Conservation (phyloP, 352 stramenopile genomes). For the Plasmopara muralis region DNA sequence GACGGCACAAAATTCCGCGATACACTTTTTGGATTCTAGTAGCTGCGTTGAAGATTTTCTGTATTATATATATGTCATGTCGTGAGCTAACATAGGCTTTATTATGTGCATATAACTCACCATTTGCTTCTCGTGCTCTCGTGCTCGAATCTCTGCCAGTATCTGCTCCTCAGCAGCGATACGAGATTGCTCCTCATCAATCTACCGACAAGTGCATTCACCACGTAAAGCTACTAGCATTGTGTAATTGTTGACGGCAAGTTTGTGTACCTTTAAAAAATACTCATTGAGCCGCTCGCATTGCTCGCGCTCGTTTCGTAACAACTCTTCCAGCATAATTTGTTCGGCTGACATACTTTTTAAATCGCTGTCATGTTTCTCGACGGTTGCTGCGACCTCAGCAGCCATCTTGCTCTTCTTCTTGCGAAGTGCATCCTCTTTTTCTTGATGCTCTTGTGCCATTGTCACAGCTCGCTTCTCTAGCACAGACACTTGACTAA, state of each 20-base stretch:
- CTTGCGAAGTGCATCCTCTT: slow-evolving; percentile 72
- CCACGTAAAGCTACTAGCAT: neutral
- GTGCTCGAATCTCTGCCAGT: slow-evolving; percentile 57
- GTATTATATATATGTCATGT: neutral
- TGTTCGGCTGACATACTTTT: slow-evolving; percentile 49
- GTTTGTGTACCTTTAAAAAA: slow-evolving; percentile 55
- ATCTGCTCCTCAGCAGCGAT: slow-evolving; percentile 76
- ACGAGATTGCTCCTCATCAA: slow-evolving; percentile 81
- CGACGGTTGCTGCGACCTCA: slow-evolving; percentile 61
- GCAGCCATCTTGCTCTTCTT: slow-evolving; percentile 74
- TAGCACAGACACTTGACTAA: slow-evolving; percentile 48
- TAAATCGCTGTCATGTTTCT: slow-evolving; percentile 80
- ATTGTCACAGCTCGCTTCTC: slow-evolving; percentile 56
- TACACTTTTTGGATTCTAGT: slow-evolving; percentile 82
- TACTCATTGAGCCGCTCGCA: slow-evolving; percentile 74
- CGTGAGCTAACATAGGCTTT: neutral
- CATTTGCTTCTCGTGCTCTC: slow-evolving; percentile 70
- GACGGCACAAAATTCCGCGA: slow-evolving; percentile 51
- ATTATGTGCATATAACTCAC: slow-evolving; percentile 22
- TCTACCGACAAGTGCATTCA: slow-evolving; percentile 21
- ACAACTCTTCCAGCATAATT: slow-evolving; percentile 33
- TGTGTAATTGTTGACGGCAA: neutral
- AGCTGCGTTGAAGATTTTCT: slow-evolving; percentile 67
- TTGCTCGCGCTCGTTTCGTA: slow-evolving; percentile 43
- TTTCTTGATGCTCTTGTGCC: slow-evolving; percentile 77